Percentiles rank a stretch among this genome's conserved stretches.
phyloP scores from a whole-genome alignment of 2,329 filamentous ascomycete species.

The Penicillium janthinellum region DNA sequence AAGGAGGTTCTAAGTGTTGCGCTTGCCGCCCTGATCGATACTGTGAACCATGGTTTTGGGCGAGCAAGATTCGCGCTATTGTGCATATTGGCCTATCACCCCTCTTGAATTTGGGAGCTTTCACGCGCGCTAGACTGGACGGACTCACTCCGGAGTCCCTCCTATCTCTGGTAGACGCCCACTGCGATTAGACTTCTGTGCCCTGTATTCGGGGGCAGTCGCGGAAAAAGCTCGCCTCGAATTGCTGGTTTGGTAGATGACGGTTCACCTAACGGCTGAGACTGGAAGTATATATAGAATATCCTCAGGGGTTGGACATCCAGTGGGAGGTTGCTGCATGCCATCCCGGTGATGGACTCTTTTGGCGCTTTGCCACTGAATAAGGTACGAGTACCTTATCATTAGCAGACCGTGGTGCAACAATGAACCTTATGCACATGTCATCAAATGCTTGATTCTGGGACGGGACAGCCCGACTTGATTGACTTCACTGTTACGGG shows the following conservation, averaged over 20 bases:
- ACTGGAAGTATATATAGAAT: not conserved
- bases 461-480: too few relatives aligned
- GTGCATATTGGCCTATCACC: not conserved
- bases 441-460: not conserved
- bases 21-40: conserved; percentile 1
- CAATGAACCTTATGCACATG: not conserved
- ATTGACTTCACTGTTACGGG: too few relatives aligned
- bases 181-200: not conserved
- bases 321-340: not conserved
- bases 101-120: not conserved
- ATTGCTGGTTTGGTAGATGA: not conserved
- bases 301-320: not conserved
- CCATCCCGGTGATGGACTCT: not conserved
- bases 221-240: not conserved
- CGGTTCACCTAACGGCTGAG: not conserved
- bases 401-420: too few relatives aligned
- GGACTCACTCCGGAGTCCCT: too few relatives aligned
- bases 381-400: too few relatives aligned
- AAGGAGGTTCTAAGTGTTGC: not conserved
- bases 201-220: not conserved
- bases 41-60: not conserved
- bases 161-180: not conserved
- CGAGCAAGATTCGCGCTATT: not conserved
- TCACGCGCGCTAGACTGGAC: not conserved
- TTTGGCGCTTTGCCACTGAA: not conserved